Percentiles rank a stretch among this genome's conserved stretches.
Evolutionary conservation across 2,329 filamentous ascomycete species (phyloP).

Genomic region (Penicillium sp.): DNA sequence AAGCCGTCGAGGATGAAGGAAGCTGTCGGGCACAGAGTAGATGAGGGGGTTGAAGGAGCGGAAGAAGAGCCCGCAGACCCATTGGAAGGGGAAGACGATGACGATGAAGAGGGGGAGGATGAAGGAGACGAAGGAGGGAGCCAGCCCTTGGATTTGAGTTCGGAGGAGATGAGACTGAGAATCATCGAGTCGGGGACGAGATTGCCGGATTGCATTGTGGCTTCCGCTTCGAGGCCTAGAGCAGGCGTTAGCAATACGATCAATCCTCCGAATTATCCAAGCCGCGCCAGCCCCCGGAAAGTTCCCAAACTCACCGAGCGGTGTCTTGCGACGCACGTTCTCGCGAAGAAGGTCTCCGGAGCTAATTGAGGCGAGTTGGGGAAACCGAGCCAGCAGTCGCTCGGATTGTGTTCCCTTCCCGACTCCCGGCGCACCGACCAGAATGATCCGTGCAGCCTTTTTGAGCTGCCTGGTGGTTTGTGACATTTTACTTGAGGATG

Average conservation of each 20-base stretch:
- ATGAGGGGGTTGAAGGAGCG: constrained; percentile 16
- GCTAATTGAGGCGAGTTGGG: constrained; percentile 83
- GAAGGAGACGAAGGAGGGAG: constrained; percentile 49
- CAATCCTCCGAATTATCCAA: not conserved
- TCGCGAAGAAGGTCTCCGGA: constrained; percentile 87
- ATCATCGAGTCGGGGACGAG: constrained; percentile 92
- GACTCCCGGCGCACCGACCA: constrained; percentile 92
- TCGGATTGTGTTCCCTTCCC: constrained; percentile 96
- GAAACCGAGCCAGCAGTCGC: constrained; percentile 77
- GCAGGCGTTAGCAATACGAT: constrained; percentile 9
- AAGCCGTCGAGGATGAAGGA: constrained; percentile 97
- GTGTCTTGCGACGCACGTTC: constrained; percentile 84
- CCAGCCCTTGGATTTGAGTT: constrained; percentile 82
- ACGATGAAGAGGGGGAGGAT: constrained; percentile 9
- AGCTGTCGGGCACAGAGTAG: constrained; percentile 63
- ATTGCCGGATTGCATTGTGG: constrained; percentile 76
- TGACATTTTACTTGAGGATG: constrained; percentile 20
- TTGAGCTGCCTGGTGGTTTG: constrained; percentile 51
- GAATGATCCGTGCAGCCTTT: constrained; percentile 83
- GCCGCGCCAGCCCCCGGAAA: no score
- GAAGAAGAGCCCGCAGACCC: constrained; percentile 1
- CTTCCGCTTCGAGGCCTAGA: constrained; percentile 82
- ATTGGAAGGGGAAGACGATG: not conserved
- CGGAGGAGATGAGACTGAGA: constrained; percentile 82
- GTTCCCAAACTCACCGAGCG: constrained; percentile 58